phyloP scores from a whole-genome alignment of 148 eudicot genomes.

The Polygonum maritimum region DNA sequence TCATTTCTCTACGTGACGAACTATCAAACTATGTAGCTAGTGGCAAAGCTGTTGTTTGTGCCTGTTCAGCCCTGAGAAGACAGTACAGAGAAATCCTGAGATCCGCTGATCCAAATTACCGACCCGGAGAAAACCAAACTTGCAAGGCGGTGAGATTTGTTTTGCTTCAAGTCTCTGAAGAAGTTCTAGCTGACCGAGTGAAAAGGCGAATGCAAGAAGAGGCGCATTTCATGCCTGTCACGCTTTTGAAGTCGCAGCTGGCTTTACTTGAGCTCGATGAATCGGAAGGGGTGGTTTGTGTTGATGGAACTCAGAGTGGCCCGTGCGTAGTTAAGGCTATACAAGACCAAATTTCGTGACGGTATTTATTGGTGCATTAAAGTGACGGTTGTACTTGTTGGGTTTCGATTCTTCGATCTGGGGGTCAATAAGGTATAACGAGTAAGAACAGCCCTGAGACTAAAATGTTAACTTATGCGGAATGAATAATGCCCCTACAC shows the following conservation, averaged over 20 bases:
- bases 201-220: conserved; percentile 53
- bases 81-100: conserved; percentile 66
- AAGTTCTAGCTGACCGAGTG: conserved; percentile 55
- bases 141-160: conserved; percentile 46
- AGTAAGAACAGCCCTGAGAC: too few species aligned
- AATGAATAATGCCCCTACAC: too few species aligned
- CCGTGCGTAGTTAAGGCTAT: conserved; percentile 29
- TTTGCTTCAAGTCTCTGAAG: conserved; percentile 47
- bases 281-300: conserved; percentile 54
- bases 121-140: conserved; percentile 16
- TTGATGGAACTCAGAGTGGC: conserved; percentile 67
- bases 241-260: conserved; percentile 72
- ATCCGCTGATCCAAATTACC: conserved; percentile 42
- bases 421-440: neutral
- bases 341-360: conserved; percentile 4
- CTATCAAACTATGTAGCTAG: conserved; percentile 25
- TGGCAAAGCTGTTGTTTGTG: conserved; percentile 49
- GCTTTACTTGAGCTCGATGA: conserved; percentile 69
- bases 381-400: neutral
- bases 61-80: conserved; percentile 79
- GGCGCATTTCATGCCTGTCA: conserved; percentile 80
- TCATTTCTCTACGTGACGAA: conserved; percentile 40
- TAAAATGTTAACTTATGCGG: too few species aligned
- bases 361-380: neutral
- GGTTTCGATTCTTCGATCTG: neutral